Percentiles rank a stretch among this genome's conserved stretches.
phyloP scores from a whole-genome alignment of 371 early-diverging fungal species.

The Encephalitozoon hellem region DNA sequence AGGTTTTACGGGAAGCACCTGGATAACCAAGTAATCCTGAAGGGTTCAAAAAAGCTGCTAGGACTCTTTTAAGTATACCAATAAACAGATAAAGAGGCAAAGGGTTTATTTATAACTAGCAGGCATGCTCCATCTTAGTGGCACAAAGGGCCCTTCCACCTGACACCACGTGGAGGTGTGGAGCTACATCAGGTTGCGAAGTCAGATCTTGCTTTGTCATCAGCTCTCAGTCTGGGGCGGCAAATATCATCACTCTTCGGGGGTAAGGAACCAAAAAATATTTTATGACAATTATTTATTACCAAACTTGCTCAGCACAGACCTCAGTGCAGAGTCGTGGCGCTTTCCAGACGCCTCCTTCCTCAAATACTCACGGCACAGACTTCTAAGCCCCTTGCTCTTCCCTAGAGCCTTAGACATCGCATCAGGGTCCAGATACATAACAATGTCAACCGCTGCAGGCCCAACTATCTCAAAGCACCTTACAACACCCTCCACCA shows the following conservation, averaged over 20 bases:
- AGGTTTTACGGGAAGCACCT: background rate
- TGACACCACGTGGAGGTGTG: slow-evolving; percentile 8
- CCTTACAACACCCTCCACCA: slow-evolving; percentile 19
- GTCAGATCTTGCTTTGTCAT: slow-evolving; percentile 31
- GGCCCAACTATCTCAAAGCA: slow-evolving; percentile 17
- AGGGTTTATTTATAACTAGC: background rate
- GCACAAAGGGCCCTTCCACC: background rate
- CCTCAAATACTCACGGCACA: background rate
- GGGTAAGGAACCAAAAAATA: slow-evolving; percentile 4
- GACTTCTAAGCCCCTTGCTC: background rate
- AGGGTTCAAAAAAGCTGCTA: background rate
- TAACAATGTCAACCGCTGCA: slow-evolving; percentile 4
- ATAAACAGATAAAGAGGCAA: background rate
- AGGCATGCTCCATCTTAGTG: background rate
- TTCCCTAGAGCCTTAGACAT: slow-evolving; percentile 1
- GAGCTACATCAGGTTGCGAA: background rate
- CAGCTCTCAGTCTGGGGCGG: slow-evolving; percentile 39
- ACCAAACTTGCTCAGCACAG: background rate
- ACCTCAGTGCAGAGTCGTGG: background rate
- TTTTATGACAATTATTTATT: slow-evolving; percentile 9
- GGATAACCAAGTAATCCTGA: background rate
- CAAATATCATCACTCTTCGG: slow-evolving; percentile 34
- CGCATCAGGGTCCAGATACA: background rate
- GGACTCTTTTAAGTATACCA: background rate
- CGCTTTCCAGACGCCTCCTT: background rate